Conservation (phyloP, 2,329 filamentous ascomycete genomes). For the Monilinia vaccinii-corymbosi region DNA sequence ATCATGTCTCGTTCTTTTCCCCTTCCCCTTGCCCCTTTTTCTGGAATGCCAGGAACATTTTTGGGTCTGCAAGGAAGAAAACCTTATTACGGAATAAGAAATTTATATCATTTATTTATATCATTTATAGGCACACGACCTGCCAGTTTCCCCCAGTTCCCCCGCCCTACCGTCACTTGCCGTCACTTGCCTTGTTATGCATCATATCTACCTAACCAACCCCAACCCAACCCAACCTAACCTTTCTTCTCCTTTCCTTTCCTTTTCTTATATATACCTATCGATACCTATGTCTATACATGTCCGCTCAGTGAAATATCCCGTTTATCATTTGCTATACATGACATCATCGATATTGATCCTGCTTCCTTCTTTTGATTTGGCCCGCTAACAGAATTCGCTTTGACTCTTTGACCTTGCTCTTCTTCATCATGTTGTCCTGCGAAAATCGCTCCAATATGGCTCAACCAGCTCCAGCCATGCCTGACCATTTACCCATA, state of each 20-base stretch:
- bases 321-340: neutral
- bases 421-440: slow-evolving; percentile 22
- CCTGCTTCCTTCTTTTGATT: neutral
- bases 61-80: neutral
- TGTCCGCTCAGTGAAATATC: neutral
- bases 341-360: neutral
- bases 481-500: slow-evolving; percentile 23
- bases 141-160: too few species aligned
- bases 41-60: neutral
- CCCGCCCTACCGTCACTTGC: neutral
- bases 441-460: slow-evolving; percentile 25
- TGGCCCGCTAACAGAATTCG: neutral
- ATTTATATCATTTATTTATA: too few species aligned
- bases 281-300: neutral
- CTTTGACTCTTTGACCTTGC: neutral
- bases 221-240: too few species aligned
- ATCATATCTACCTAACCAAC: too few species aligned
- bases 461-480: slow-evolving; percentile 19
- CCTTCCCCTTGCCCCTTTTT: neutral
- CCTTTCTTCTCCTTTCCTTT: neutral
- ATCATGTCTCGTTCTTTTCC: neutral
- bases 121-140: too few species aligned
- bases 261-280: neutral
- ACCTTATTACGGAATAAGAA: neutral
- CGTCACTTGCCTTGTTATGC: neutral